A percentile compares a stretch with the other conserved stretches of the same genome.
These are phyloP conservation scores for Neonectria ditissima DNA, from an alignment of 2,329 filamentous ascomycete genomes.

Conservation along the genomic window DNA sequence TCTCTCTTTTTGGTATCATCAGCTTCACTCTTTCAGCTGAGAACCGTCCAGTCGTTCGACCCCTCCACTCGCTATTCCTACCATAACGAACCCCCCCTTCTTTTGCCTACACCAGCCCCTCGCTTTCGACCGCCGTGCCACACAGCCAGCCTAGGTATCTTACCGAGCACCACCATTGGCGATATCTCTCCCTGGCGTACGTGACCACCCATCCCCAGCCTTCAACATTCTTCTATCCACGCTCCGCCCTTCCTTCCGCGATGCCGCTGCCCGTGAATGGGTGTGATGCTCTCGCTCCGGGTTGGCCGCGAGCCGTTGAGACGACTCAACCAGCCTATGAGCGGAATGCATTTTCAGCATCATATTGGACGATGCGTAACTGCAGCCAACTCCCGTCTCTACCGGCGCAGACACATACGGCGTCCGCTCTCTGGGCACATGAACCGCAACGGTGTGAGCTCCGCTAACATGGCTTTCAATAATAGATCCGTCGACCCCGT, in stretches of 20 bases:
- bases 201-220: slow-evolving; percentile 39
- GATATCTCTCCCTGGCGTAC: slow-evolving; percentile 47
- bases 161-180: slow-evolving; percentile 42
- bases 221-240: slow-evolving; percentile 26
- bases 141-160: slow-evolving; percentile 36
- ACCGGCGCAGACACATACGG: slow-evolving; percentile 15
- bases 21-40: slow-evolving; percentile 59
- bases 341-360: slow-evolving; percentile 38
- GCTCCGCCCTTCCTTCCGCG: slow-evolving; percentile 33
- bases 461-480: slow-evolving; percentile 37
- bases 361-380: slow-evolving; percentile 40
- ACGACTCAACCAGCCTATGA: slow-evolving; percentile 29
- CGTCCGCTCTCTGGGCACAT: slow-evolving; percentile 4
- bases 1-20: slow-evolving; percentile 50
- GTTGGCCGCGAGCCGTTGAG: slow-evolving; percentile 11
- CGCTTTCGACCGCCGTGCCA: slow-evolving; percentile 31
- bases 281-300: slow-evolving; percentile 23
- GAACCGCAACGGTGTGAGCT: neutral
- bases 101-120: slow-evolving; percentile 40
- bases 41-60: slow-evolving; percentile 54
- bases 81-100: slow-evolving; percentile 31
- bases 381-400: slow-evolving; percentile 16
- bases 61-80: slow-evolving; percentile 23
- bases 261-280: slow-evolving; percentile 40
- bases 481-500: slow-evolving; percentile 34